Base-by-base conservation (phyloP, 768 basidiomycete species). In the Hysterangium stoloniferum region DNA sequence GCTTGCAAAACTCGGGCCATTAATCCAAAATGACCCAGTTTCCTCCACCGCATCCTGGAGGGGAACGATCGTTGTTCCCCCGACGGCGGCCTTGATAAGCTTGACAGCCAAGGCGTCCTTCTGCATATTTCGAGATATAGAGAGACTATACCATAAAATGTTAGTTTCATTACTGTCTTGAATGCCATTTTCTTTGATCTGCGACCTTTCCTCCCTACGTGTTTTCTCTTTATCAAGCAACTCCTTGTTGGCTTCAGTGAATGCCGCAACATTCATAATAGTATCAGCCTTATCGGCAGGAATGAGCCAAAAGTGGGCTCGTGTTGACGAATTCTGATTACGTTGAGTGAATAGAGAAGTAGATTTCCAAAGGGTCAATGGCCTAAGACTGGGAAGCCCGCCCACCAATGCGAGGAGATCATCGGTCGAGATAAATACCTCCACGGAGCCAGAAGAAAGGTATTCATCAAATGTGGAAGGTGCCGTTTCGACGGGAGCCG, bases 61-160 rank as follows among this genome's bases (percentile, higher is more conserved):
- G 6, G 44, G 44, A 29, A 9, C 11, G 29, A 45, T 17, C 6
- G 28, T 9, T 32, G 17, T 33, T 19, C 22, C 44, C 22, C 28
- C 20, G 41, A 42, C 41, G n/a, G 28, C 33, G 12, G 28, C 41
- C 28, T 45, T 45, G 6, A 45, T n/a, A 32, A 45, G 44, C 29
- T 28, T 45, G 28, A 45, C 44, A 11, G 25, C 44, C 15, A 45
- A 32, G n/a, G 44, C 44, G 13, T 31, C 44, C 12, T 32, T 29
- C n/a, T 19, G n/a, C 44, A 33, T 7, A 28, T 45, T 29, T 12
- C 44, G 25, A 1, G 44, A 45, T 13, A 45, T 19, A 32, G 29
- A 45, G 20, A 45, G 19, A 12, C 17, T 31, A 32, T 31, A 45
- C 44, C 44, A 45, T 4, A 6, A 20, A 19, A 19, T 11, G 41